Evolutionary conservation across 2,329 filamentous ascomycete genomes (phyloP).

Genomic region (Dactylella cylindrospora): DNA sequence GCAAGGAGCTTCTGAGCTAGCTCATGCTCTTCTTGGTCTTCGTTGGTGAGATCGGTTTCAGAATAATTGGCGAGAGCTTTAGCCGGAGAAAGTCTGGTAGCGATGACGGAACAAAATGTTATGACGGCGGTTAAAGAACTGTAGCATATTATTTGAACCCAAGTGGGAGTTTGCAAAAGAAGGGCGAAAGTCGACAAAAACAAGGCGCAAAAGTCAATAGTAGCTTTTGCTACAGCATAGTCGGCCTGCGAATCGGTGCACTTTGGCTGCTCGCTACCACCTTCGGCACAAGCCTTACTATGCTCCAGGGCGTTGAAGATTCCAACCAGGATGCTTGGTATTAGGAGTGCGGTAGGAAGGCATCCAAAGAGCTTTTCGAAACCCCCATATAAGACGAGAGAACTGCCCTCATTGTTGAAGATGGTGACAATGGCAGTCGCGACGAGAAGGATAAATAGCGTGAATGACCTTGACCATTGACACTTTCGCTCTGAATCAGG

Average conservation of each 20-base stretch:
- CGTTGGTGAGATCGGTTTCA: not conserved
- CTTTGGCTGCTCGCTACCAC: not conserved
- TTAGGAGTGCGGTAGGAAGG: not conserved
- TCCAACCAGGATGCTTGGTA: constrained; percentile 15
- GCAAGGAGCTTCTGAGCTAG: not conserved
- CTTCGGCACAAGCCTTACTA: not conserved
- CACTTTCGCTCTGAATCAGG: not conserved
- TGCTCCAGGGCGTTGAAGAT: not conserved
- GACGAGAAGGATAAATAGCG: not conserved
- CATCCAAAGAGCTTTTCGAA: constrained; percentile 3
- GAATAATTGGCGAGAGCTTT: not conserved
- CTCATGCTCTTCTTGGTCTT: constrained; percentile 19
- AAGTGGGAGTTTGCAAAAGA: constrained; percentile 33
- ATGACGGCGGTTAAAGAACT: not conserved
- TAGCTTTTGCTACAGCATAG: constrained; percentile 7
- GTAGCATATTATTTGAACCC: constrained; percentile 28
- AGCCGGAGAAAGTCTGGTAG: not conserved
- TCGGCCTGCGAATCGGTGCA: constrained; percentile 1
- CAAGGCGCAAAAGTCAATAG: constrained; percentile 4
- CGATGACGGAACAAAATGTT: not conserved
- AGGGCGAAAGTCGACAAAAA: constrained; percentile 17
- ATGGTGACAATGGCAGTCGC: not conserved
- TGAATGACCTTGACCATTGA: constrained; percentile 1
- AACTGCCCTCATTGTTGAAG: constrained; percentile 1
- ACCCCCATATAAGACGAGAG: constrained; percentile 5